These are phyloP conservation scores for Bombardia bombarda DNA, from an alignment of 495 filamentous ascomycete species.

Conservation along the genomic window DNA sequence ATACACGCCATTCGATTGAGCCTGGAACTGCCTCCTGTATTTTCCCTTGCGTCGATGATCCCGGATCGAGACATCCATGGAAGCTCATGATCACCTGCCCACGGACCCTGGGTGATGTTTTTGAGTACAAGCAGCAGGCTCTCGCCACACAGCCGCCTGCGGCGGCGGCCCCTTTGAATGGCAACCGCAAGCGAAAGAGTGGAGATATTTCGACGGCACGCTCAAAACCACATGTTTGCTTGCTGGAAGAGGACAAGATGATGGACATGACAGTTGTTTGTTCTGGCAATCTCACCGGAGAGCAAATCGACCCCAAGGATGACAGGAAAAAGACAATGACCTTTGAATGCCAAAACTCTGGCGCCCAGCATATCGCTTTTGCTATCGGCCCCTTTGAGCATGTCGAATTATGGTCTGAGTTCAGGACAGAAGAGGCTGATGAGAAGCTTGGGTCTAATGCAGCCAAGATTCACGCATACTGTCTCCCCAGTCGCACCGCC, in stretches of 20 bases:
- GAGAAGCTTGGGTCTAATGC: conserved; percentile 79
- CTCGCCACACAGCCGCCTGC: conserved; percentile 19
- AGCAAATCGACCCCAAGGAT: conserved; percentile 65
- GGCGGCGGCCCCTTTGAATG: conserved; percentile 6
- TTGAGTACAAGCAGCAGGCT: conserved; percentile 44
- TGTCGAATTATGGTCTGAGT: conserved; percentile 74
- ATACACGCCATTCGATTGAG: conserved; percentile 70
- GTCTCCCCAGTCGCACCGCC: conserved; percentile 70
- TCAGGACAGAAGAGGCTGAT: conserved; percentile 82
- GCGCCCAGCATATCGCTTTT: conserved; percentile 84
- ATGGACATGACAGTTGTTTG: conserved; percentile 85
- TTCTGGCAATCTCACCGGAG: conserved; percentile 79
- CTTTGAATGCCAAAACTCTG: conserved; percentile 61
- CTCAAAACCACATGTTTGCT: conserved; percentile 15
- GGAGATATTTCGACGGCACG: conserved; percentile 24
- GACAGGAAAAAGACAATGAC: conserved; percentile 72
- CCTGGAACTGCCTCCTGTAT: conserved; percentile 75
- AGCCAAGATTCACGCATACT: conserved; percentile 79
- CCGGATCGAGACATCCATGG: conserved; percentile 71
- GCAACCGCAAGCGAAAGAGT: conserved; percentile 25
- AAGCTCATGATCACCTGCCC: conserved; percentile 80
- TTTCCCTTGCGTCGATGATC: conserved; percentile 88
- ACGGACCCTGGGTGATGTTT: conserved; percentile 77
- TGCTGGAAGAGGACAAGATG: conserved; percentile 69
- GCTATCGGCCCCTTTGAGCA: conserved; percentile 91